Percentiles rank a stretch among this genome's conserved stretches.
These are phyloP conservation scores for Mycosarcoma mackinlayi DNA, from an alignment of 1,284 basidiomycete genomes.

Conservation along the genomic window DNA sequence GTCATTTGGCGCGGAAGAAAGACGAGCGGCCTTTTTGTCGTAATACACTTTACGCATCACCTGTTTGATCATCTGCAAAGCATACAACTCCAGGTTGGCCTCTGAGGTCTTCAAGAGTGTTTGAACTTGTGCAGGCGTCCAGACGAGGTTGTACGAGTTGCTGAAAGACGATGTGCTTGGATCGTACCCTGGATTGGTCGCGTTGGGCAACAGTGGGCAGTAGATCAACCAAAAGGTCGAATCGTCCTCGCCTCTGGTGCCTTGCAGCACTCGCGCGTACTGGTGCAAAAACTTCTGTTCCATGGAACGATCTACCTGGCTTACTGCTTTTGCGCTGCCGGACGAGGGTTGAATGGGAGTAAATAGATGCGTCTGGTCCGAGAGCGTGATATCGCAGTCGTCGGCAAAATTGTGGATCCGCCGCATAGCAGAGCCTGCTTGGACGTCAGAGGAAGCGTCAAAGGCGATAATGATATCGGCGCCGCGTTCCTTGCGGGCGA, in stretches of 20 bases:
- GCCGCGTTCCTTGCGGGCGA: slow-evolving; percentile 45
- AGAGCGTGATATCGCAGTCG: slow-evolving; percentile 46
- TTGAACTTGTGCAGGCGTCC: slow-evolving; percentile 61
- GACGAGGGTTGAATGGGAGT: neutral
- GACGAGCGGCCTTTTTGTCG: slow-evolving; percentile 40
- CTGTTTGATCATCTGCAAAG: slow-evolving; percentile 31
- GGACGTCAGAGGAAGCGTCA: slow-evolving; percentile 66
- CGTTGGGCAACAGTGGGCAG: slow-evolving; percentile 60
- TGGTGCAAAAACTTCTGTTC: slow-evolving; percentile 35
- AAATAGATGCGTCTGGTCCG: slow-evolving; percentile 28
- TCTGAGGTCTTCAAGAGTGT: slow-evolving; percentile 48
- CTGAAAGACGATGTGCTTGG: slow-evolving; percentile 56
- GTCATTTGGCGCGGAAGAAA: no score
- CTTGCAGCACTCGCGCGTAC: slow-evolving; percentile 42
- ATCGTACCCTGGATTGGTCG: slow-evolving; percentile 54
- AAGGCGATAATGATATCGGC: slow-evolving; percentile 64
- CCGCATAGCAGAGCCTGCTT: slow-evolving; percentile 57
- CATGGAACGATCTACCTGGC: slow-evolving; percentile 14
- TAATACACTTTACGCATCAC: slow-evolving; percentile 42
- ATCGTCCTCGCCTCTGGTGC: slow-evolving; percentile 19
- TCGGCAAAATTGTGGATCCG: slow-evolving; percentile 61
- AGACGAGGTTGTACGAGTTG: slow-evolving; percentile 66
- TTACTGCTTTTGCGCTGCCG: neutral
- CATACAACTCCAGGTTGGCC: slow-evolving; percentile 55
- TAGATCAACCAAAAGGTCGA: slow-evolving; percentile 54